Conservation (phyloP, 345 rosid genomes). For the Sapria himalayana region DNA sequence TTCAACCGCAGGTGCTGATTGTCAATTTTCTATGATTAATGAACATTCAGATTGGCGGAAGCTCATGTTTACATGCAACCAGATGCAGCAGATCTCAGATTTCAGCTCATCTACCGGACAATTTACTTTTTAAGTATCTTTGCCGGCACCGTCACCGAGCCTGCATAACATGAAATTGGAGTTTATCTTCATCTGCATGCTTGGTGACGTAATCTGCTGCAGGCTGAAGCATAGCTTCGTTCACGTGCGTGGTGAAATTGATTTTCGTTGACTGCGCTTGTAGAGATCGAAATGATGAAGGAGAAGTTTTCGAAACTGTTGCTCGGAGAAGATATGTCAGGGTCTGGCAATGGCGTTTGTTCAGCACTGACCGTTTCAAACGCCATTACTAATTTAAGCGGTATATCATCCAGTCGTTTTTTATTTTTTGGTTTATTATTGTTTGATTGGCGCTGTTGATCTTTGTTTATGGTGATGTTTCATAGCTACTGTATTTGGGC, state of each 20-base stretch:
- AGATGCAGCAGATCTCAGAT: too few species aligned
- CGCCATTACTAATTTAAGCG: constrained; percentile 94
- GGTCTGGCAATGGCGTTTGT: constrained; percentile 86
- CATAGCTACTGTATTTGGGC: constrained; percentile 81
- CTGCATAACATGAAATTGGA: too few species aligned
- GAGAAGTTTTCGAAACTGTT: constrained; percentile 85
- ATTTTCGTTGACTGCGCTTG: constrained; percentile 7
- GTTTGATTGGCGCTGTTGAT: not conserved
- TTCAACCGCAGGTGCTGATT: constrained; percentile 32
- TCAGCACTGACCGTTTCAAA: constrained; percentile 87
- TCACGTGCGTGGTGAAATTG: constrained; percentile 6
- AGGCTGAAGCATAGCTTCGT: too few species aligned
- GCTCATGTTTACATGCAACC: too few species aligned
- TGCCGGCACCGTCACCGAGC: too few species aligned
- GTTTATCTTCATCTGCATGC: too few species aligned
- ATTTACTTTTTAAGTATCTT: too few species aligned
- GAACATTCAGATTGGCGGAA: too few species aligned
- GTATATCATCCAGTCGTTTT: constrained; percentile 15
- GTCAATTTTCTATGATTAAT: too few species aligned
- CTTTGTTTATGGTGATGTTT: constrained; percentile 5
- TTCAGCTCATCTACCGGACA: too few species aligned
- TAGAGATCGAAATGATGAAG: constrained; percentile 90
- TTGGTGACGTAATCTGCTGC: too few species aligned
- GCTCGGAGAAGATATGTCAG: constrained; percentile 99
- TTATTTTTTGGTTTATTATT: not conserved